Evolutionary conservation across 139 green algal genomes (phyloP).

Genomic region (Dunaliella sp.): DNA sequence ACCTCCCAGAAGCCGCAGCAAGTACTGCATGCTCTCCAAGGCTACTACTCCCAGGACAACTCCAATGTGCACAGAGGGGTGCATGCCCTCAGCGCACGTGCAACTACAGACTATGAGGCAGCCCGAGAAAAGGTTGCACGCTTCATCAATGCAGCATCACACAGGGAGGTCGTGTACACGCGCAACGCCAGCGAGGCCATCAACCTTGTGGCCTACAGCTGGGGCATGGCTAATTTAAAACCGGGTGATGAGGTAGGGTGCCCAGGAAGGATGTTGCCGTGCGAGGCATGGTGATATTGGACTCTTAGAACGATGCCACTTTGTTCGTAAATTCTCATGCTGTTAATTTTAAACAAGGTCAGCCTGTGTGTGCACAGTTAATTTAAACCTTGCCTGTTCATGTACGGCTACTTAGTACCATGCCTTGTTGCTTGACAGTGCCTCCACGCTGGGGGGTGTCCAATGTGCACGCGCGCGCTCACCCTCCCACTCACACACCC

Average conservation of each 20-base stretch:
- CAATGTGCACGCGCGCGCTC: too few species aligned
- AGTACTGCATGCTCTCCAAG: constrained; percentile 70
- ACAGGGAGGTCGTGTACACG: constrained; percentile 92
- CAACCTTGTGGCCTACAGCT: constrained; percentile 96
- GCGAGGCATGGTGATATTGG: too few species aligned
- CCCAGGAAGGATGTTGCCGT: too few species aligned
- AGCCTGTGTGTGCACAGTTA: too few species aligned
- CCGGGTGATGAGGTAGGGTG: constrained; percentile 87
- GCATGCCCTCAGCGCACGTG: constrained; percentile 71
- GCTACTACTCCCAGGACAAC: constrained; percentile 91
- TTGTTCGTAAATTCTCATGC: too few species aligned
- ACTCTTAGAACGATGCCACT: too few species aligned
- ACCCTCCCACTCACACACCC: too few species aligned
- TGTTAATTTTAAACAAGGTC: too few species aligned
- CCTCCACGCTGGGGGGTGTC: too few species aligned
- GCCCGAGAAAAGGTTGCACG: constrained; percentile 84
- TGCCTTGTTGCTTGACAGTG: too few species aligned
- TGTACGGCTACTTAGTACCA: too few species aligned
- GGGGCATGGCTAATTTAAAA: constrained; percentile 80
- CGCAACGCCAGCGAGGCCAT: constrained; percentile 95
- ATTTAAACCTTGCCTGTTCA: too few species aligned
- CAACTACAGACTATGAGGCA: constrained; percentile 90
- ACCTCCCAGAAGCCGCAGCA: constrained; percentile 90
- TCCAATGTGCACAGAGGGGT: constrained; percentile 97
- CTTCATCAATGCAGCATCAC: constrained; percentile 78